phyloP scores from a whole-genome alignment of 2,329 filamentous ascomycete species.

The Ascochyta clinopodiicola region DNA sequence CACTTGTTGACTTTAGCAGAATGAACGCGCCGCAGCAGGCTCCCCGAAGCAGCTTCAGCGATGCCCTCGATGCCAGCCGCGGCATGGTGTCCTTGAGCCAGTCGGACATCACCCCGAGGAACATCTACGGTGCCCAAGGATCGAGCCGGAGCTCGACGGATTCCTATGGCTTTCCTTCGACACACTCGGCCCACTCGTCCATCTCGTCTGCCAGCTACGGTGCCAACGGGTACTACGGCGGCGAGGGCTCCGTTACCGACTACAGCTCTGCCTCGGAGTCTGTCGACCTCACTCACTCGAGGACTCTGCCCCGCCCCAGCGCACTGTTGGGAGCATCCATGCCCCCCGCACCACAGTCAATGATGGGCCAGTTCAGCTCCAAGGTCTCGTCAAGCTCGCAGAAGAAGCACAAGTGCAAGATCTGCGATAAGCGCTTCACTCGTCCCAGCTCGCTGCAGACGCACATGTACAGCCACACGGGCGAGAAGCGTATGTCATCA shows the following conservation, averaged over 20 bases:
- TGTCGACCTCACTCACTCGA: constrained; percentile 78
- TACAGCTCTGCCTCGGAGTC: constrained; percentile 90
- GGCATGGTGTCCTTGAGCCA: constrained; percentile 97
- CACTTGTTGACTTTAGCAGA: constrained; percentile 70
- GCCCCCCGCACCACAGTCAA: constrained; percentile 87
- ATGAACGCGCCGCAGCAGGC: constrained; percentile 64
- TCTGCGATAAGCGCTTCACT: constrained; percentile 97
- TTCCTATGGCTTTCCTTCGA: constrained; percentile 88
- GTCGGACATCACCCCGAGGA: constrained; percentile 78
- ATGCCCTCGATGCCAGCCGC: constrained; percentile 89
- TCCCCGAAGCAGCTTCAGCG: constrained; percentile 75
- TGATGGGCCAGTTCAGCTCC: constrained; percentile 99
- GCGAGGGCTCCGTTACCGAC: constrained; percentile 83
- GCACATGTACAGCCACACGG: constrained; percentile 98
- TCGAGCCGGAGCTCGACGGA: constrained; percentile 75
- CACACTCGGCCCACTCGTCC: constrained; percentile 85
- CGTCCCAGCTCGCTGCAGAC: constrained; percentile 93
- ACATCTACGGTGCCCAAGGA: constrained; percentile 77
- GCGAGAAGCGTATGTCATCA: constrained; percentile 86
- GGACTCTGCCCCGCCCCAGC: constrained; percentile 82
- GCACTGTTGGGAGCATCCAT: constrained; percentile 66
- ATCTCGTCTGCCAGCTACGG: constrained; percentile 85
- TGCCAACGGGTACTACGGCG: constrained; percentile 80
- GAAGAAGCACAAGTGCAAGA: constrained; percentile 99
- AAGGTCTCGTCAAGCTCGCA: constrained; percentile 95